A percentile compares a stretch with the other conserved stretches of the same genome.
Evolutionary conservation across 2,329 filamentous ascomycete genomes (phyloP).

Genomic region (Neophaeococcomyces mojaviensis): DNA sequence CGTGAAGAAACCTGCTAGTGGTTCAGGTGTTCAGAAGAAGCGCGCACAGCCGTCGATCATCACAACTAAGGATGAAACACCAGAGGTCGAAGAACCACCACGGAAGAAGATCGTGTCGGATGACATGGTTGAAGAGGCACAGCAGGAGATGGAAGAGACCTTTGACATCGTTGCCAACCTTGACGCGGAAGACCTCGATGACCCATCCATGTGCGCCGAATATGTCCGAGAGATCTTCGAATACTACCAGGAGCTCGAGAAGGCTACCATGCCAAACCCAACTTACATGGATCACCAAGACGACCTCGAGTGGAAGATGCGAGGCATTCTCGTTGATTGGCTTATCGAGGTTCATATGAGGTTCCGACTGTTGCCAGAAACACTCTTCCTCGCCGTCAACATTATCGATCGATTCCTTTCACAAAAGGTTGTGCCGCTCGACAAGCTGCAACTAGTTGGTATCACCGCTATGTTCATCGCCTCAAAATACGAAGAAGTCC

Average conservation of each 20-base stretch:
- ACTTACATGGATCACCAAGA: conserved; percentile 93
- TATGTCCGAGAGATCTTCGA: conserved; percentile 97
- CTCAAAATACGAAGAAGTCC: conserved; percentile 96
- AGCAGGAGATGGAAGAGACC: conserved; percentile 31
- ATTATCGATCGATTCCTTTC: conserved; percentile 97
- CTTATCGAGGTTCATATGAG: conserved; percentile 96
- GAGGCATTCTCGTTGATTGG: conserved; percentile 95
- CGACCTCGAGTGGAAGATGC: conserved; percentile 97
- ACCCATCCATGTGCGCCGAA: conserved; percentile 95
- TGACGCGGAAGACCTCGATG: conserved; percentile 80
- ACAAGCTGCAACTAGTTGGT: conserved; percentile 91
- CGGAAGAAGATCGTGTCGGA: conserved; percentile 58
- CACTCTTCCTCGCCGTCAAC: conserved; percentile 93
- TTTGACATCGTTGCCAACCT: conserved; percentile 47
- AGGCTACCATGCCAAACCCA: conserved; percentile 73
- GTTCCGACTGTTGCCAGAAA: conserved; percentile 92
- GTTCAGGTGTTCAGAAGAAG: conserved; percentile 67
- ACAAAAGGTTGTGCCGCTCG: conserved; percentile 87
- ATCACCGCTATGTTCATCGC: conserved; percentile 99
- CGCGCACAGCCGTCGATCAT: conserved; percentile 43
- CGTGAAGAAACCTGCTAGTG: conserved; percentile 64
- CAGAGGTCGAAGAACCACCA: conserved; percentile 54
- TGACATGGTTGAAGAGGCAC: conserved; percentile 38
- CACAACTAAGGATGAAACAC: conserved; percentile 53
- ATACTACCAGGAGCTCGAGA: conserved; percentile 82